Percentiles rank a stretch among this genome's conserved stretches.
These are phyloP conservation scores for Nannochloris sp. DNA, from an alignment of 139 green algal species.

Conservation along the genomic window DNA sequence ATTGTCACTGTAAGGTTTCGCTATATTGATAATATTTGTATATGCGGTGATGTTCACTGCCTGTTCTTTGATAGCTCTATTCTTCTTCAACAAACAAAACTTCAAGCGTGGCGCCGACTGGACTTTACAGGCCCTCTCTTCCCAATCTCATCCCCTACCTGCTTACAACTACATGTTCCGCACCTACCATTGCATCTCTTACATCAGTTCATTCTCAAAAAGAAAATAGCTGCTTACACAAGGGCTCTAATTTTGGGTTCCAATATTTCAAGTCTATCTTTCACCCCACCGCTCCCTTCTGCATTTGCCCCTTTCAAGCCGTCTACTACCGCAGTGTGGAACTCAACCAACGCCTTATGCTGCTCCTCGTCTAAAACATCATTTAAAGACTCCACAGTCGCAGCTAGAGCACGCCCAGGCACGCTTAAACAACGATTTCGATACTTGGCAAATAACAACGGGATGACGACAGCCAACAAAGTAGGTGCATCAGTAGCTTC, in stretches of 20 bases:
- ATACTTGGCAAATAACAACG: slow-evolving; percentile 50
- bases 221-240: too few species aligned
- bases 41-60: too few species aligned
- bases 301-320: neutral
- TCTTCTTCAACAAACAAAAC: too few species aligned
- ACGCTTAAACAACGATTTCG: slow-evolving; percentile 29
- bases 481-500: slow-evolving; percentile 40
- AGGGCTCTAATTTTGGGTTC: neutral
- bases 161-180: too few species aligned
- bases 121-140: too few species aligned
- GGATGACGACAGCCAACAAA: slow-evolving; percentile 56
- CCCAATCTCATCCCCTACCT: too few species aligned
- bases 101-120: too few species aligned
- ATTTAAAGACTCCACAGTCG: slow-evolving; percentile 30
- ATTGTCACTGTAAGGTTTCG: too few species aligned
- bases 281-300: neutral
- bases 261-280: neutral
- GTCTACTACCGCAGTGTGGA: slow-evolving; percentile 16
- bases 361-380: slow-evolving; percentile 44
- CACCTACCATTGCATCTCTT: neutral
- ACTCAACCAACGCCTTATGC: slow-evolving; percentile 2
- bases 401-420: slow-evolving; percentile 47
- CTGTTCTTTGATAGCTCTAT: too few species aligned
- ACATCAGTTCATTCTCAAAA: neutral
- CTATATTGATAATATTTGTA: too few species aligned